Evolutionary conservation across 2,329 filamentous ascomycete genomes (phyloP).

Genomic region (Mycosphaerelloides madeirae): DNA sequence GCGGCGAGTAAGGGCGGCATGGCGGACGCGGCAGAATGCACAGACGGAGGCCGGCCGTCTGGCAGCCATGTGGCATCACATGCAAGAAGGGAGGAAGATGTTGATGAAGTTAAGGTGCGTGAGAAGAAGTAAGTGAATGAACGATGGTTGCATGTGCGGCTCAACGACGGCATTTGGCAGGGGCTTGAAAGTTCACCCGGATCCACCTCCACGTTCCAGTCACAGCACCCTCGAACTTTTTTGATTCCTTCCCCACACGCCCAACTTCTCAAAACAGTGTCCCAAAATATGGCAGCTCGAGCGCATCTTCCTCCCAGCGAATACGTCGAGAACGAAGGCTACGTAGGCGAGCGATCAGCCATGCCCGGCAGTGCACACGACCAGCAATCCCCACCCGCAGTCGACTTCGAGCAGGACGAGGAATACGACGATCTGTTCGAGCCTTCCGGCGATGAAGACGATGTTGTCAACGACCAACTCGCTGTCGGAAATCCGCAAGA

Average conservation of each 20-base stretch:
- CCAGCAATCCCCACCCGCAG: conserved; percentile 1
- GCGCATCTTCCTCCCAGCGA: conserved; percentile 26
- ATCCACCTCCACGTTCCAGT: conserved; percentile 4
- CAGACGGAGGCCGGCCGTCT: conserved; percentile 20
- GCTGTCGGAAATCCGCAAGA: conserved; percentile 58
- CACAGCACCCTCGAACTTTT: not conserved
- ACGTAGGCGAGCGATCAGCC: conserved; percentile 22
- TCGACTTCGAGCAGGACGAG: conserved; percentile 35
- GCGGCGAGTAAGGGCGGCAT: conserved; percentile 13
- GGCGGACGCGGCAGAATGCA: conserved; percentile 20
- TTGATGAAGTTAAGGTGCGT: too few relatives aligned
- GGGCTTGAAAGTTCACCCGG: too few relatives aligned
- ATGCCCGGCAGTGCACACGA: conserved; percentile 28
- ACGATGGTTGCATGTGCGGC: too few relatives aligned
- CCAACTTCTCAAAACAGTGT: not conserved
- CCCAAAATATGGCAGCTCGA: conserved; percentile 11
- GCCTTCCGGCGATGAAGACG: conserved; percentile 53
- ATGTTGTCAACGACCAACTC: conserved; percentile 51
- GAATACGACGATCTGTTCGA: conserved; percentile 52
- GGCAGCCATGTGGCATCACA: conserved; percentile 12
- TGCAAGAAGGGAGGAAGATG: too few relatives aligned
- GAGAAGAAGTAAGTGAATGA: too few relatives aligned
- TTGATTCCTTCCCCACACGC: not conserved
- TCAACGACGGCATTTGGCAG: conserved; percentile 3
- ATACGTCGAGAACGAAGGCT: conserved; percentile 31